Evolutionary conservation across 192 early-diverging fungal genomes (phyloP).

Genomic region (Podochytrium sp.): DNA sequence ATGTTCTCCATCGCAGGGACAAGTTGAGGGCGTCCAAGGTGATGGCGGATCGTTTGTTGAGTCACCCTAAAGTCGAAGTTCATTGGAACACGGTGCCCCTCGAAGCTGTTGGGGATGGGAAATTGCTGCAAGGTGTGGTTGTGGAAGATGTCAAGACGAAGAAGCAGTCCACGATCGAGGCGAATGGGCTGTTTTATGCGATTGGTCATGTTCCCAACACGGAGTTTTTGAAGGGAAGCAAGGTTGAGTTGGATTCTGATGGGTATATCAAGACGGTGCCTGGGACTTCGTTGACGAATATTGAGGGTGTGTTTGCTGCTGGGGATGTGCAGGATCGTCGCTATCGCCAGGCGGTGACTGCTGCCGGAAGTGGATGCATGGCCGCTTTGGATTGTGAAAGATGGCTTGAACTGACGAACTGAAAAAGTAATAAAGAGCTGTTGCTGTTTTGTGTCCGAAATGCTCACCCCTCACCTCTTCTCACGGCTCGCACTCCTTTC

Average conservation of each 20-base stretch:
- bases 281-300: conserved; percentile 70
- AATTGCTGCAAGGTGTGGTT: conserved; percentile 69
- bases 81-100: conserved; percentile 83
- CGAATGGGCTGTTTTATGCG: conserved; percentile 95
- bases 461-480: too few species aligned
- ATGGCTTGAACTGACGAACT: conserved; percentile 68
- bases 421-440: too few species aligned
- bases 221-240: conserved; percentile 54
- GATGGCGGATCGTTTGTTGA: conserved; percentile 84
- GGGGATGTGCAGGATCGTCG: conserved; percentile 96
- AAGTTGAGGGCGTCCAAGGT: conserved; percentile 93
- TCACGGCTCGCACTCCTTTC: too few species aligned
- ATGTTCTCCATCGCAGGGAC: conserved; percentile 88
- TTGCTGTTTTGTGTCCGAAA: too few species aligned
- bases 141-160: conserved; percentile 69
- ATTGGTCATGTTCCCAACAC: conserved; percentile 93
- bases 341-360: conserved; percentile 95
- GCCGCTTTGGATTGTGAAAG: conserved; percentile 94
- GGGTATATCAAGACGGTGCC: conserved; percentile 86
- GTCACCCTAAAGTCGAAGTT: conserved; percentile 85
- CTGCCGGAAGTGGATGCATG: conserved; percentile 97
- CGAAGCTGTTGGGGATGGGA: conserved; percentile 84
- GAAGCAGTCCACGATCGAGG: conserved; percentile 63
- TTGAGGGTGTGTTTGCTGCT: conserved; percentile 91
- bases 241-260: conserved; percentile 79